A percentile compares a stretch with the other conserved stretches of the same genome.
Evolutionary conservation across 495 filamentous ascomycete genomes (phyloP).

Genomic region (Aspergillus sclerotioniger): DNA sequence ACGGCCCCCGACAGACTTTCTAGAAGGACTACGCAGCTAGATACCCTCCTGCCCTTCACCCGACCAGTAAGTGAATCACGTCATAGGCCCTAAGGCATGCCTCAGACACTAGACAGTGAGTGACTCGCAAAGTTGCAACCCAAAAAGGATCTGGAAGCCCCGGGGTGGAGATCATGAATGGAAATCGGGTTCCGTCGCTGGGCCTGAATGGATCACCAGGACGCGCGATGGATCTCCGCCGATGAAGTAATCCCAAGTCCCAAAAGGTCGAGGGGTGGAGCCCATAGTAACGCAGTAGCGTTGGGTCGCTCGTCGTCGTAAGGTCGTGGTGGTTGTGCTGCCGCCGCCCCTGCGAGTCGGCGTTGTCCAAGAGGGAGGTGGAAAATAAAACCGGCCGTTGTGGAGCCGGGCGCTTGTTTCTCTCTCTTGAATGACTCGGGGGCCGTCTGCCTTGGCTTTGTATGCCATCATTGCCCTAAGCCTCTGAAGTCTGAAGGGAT

Average conservation of each 20-base stretch:
- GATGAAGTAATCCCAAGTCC: constrained; percentile 10
- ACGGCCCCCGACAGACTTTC: too few species aligned
- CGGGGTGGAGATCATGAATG: constrained; percentile 11
- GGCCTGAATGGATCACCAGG: not conserved
- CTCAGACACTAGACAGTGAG: not conserved
- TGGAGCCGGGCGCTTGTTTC: not conserved
- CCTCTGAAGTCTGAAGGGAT: too few species aligned
- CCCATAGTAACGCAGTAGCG: not conserved
- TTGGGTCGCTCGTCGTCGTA: not conserved
- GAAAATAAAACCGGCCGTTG: not conserved
- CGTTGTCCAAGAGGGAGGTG: not conserved
- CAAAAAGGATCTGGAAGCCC: constrained; percentile 13
- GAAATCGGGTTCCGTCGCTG: constrained; percentile 13
- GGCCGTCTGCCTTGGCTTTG: not conserved
- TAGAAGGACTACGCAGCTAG: constrained; percentile 1
- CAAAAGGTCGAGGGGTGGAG: constrained; percentile 3
- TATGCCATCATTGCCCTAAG: not conserved
- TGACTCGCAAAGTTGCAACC: not conserved
- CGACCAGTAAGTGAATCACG: constrained; percentile 4
- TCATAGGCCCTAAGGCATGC: constrained; percentile 1
- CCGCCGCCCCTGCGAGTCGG: not conserved
- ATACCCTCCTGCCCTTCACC: not conserved
- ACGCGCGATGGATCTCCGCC: constrained; percentile 17
- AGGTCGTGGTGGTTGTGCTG: not conserved
- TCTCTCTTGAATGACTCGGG: not conserved